phyloP scores from a whole-genome alignment of 176 grass and related monocot genomes.

The Zoysia japonica region DNA sequence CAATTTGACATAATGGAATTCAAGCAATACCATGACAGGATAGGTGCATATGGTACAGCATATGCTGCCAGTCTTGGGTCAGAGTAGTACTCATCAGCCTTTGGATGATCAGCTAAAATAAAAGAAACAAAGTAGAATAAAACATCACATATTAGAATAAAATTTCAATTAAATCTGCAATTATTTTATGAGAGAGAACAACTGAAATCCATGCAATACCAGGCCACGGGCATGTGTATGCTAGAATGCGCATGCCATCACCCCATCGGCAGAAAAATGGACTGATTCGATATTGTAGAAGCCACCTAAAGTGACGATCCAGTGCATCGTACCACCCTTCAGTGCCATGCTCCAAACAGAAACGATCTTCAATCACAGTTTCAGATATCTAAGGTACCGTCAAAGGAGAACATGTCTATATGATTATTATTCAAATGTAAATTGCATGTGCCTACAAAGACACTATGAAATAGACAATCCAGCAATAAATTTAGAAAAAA shows the following conservation, averaged over 20 bases:
- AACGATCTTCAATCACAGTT: constrained; percentile 98
- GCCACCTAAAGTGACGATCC: constrained; percentile 91
- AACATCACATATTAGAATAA: constrained; percentile 12
- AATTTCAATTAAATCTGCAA: constrained; percentile 34
- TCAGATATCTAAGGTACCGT: constrained; percentile 78
- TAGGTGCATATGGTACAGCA: constrained; percentile 94
- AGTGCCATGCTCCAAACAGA: constrained; percentile 86
- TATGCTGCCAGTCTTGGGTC: constrained; percentile 97
- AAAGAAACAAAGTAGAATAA: constrained; percentile 33
- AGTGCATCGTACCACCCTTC: constrained; percentile 88
- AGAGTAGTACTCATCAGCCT: constrained; percentile 85
- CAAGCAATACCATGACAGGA: constrained; percentile 74
- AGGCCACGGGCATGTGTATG: constrained; percentile 98
- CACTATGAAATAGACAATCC: constrained; percentile 23
- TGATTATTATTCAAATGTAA: neutral
- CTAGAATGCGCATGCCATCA: constrained; percentile 90
- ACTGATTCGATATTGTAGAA: constrained; percentile 91
- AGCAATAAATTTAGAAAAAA: constrained; percentile 2
- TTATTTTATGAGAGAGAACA: constrained; percentile 12
- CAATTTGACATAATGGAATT: constrained; percentile 32
- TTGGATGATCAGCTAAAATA: constrained; percentile 90
- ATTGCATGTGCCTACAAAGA: constrained; percentile 10
- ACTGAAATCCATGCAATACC: constrained; percentile 47
- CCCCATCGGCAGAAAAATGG: constrained; percentile 99
- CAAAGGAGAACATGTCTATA: constrained; percentile 44